Conservation (phyloP, 2,329 filamentous ascomycete species). For the Pseudogymnoascus sp. region DNA sequence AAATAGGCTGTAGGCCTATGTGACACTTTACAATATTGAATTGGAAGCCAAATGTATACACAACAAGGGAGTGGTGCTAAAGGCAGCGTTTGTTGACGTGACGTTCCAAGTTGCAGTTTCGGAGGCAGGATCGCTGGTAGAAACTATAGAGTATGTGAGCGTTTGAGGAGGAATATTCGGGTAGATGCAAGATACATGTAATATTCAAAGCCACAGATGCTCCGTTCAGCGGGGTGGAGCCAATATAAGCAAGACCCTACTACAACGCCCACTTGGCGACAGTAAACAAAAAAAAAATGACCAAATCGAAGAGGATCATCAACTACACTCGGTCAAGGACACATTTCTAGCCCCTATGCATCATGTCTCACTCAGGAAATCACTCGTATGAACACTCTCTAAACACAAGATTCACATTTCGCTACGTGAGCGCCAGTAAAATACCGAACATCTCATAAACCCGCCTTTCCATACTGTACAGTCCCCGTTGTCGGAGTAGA, state of each 20-base stretch:
- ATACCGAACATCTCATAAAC: conserved; percentile 3
- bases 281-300: neutral
- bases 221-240: conserved; percentile 18
- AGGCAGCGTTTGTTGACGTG: conserved; percentile 19
- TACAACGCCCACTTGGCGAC: neutral
- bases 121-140: conserved; percentile 14
- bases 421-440: conserved; percentile 1
- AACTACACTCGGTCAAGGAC: neutral
- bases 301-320: neutral
- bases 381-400: neutral
- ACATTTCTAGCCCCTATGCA: conserved; percentile 1
- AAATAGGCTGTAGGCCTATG: too few species aligned
- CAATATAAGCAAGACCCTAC: conserved; percentile 31
- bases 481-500: neutral
- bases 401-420: conserved; percentile 8
- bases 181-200: conserved; percentile 23
- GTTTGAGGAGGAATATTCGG: conserved; percentile 21
- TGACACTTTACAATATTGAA: too few species aligned
- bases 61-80: conserved; percentile 19
- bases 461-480: conserved; percentile 7
- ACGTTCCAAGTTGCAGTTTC: conserved; percentile 22
- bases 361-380: conserved; percentile 8
- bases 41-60: conserved; percentile 11
- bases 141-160: conserved; percentile 14
- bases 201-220: conserved; percentile 24